Evolutionary conservation across 2,329 filamentous ascomycete species (phyloP), one percentile per base, ranked within the genome.

Genomic region (Fusarium drepaniforme): DNA sequence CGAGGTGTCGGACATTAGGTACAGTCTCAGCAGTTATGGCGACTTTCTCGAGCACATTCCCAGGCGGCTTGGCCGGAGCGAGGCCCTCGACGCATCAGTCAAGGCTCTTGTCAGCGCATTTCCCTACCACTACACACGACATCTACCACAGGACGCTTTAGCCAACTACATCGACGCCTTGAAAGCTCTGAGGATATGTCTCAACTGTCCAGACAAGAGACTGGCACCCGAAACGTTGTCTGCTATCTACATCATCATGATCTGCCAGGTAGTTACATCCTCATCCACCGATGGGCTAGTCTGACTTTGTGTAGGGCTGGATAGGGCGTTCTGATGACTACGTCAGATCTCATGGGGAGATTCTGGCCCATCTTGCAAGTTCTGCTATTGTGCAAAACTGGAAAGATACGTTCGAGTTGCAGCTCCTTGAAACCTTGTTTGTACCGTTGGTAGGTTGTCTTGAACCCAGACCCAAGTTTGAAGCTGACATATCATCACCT

Each of bases 11-110:
- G 85, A 88, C 62, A 78, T 86, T 12, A 80, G 85, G 28, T 88
- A 85, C 70, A 85, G 87, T 61, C 67, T 88, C 3, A 75, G 77
- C 62, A 85, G 84, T 30, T 88, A 86, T 67, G 87, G 87, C 0
- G 71, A 75, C 1, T 88, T 86, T 68, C 72, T 89, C 8, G 77
- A 79, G 11, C 80, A 85, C 15, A 75, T 89, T 1, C 87, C 87
- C 0, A 73, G 69, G 33, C 84, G 85, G 0, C 76, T 89, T 9
- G 87, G 86, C 1, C 77, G 69, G 7, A 88, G 84, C 42, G 79
- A 81, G 51, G 85, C 85, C 5, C 79, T 89, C 1, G 85, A 88
- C 67, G 80, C 82, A 1, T 76, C 82, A 0, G 78, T 80, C 35
- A 77, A 77, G 21, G 75, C 78, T 23, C 73, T 83, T 33, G 73